phyloP scores from a whole-genome alignment of 345 rosid genomes.

The Dipteronia dyeriana region DNA sequence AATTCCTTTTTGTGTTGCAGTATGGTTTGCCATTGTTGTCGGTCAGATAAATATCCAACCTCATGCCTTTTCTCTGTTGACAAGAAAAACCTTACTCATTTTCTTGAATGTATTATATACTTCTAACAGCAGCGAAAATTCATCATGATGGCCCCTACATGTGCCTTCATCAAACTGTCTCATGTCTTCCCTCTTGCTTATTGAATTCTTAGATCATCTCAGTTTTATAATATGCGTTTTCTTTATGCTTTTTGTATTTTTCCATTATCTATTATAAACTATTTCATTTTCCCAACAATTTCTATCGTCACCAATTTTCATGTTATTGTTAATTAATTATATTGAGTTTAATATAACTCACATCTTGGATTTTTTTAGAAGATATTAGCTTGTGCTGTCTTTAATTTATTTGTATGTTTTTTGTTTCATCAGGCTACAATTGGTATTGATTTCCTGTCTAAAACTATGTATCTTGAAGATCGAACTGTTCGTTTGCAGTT shows the following conservation, averaged over 20 bases:
- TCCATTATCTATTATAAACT: not conserved
- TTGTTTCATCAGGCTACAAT: constrained; percentile 63
- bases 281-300: not conserved
- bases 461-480: constrained; percentile 89
- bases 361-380: not conserved
- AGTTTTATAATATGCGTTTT: not conserved
- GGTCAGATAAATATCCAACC: no score
- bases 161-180: not conserved
- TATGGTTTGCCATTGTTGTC: no score
- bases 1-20: no score
- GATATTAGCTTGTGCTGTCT: not conserved
- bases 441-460: constrained; percentile 80
- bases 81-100: no score
- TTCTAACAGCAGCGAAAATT: no score
- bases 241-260: not conserved
- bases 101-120: no score
- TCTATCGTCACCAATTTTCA: not conserved
- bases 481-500: constrained; percentile 79
- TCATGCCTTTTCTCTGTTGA: no score
- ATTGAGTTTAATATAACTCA: not conserved
- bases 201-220: not conserved
- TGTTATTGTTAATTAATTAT: not conserved
- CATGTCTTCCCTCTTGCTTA: not conserved
- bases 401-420: not conserved
- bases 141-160: no score